Evolutionary conservation across 768 basidiomycete genomes (phyloP).

Genomic region (Lactarius hengduanensis): DNA sequence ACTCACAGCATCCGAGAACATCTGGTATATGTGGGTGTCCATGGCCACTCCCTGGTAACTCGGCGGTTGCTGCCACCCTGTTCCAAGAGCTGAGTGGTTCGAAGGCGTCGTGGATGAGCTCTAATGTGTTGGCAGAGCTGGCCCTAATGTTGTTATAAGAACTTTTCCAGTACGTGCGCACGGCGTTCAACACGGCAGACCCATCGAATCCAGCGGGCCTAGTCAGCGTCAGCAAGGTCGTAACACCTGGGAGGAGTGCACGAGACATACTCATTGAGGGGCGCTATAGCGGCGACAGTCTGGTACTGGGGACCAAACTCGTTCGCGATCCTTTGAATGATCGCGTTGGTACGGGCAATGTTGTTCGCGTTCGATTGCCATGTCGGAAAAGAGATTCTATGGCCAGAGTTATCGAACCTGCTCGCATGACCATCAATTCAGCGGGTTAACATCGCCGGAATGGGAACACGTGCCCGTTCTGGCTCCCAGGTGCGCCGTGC

Average conservation of each 20-base stretch:
- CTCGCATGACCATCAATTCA: neutral
- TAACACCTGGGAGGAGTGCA: too few species aligned
- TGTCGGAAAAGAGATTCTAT: conserved; percentile 53
- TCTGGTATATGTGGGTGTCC: conserved; percentile 79
- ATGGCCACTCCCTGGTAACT: conserved; percentile 66
- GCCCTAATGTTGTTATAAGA: conserved; percentile 71
- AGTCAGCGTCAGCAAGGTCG: conserved; percentile 5
- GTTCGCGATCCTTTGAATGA: conserved; percentile 61
- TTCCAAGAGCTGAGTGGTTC: conserved; percentile 69
- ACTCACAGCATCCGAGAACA: conserved; percentile 57
- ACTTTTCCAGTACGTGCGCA: conserved; percentile 64
- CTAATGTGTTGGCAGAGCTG: conserved; percentile 55
- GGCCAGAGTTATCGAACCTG: conserved; percentile 84
- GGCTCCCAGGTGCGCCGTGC: conserved; percentile 74
- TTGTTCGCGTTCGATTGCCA: conserved; percentile 72
- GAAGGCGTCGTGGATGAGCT: conserved; percentile 78
- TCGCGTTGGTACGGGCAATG: conserved; percentile 60
- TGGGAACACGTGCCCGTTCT: conserved; percentile 61
- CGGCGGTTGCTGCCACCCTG: conserved; percentile 54
- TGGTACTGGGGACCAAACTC: conserved; percentile 55
- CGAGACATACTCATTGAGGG: conserved; percentile 67
- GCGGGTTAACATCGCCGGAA: neutral
- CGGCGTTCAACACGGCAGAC: conserved; percentile 46
- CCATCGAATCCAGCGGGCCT: conserved; percentile 74
- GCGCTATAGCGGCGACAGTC: conserved; percentile 66